A percentile compares a stretch with the other conserved stretches of the same genome.
These are phyloP conservation scores for Diaporthe vaccinii DNA, from an alignment of 2,329 filamentous ascomycete species.

Conservation along the genomic window DNA sequence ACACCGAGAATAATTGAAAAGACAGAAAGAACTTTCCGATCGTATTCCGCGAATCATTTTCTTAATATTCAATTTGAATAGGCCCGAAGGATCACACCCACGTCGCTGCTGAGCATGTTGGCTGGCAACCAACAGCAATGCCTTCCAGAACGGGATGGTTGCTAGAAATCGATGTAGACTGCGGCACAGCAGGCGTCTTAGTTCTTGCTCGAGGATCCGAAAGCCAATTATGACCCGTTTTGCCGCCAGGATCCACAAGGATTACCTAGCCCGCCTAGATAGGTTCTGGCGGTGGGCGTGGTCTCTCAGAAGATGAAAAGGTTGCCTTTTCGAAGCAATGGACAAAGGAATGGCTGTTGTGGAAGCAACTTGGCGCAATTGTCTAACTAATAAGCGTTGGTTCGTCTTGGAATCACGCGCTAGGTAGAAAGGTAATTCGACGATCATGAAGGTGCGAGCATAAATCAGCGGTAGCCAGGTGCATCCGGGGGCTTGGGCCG, in stretches of 20 bases:
- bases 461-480: background rate
- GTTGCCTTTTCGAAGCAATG: background rate
- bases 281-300: background rate
- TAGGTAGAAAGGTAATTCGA: background rate
- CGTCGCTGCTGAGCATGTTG: background rate
- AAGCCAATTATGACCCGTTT: background rate
- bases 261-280: background rate
- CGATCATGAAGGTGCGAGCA: no score
- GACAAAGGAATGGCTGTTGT: no score
- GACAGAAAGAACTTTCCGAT: background rate
- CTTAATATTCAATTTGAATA: background rate
- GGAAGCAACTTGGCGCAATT: background rate
- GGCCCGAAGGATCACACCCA: background rate
- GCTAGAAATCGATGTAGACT: background rate
- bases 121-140: background rate
- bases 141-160: background rate
- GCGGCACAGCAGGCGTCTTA: background rate
- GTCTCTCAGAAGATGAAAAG: background rate
- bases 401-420: background rate
- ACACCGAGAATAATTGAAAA: background rate
- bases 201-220: background rate
- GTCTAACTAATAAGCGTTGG: background rate
- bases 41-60: background rate
- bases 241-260: background rate
- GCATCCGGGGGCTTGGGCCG: background rate